Base-by-base conservation (phyloP, 371 early-diverging fungal genomes). In the Mucor saturninus region DNA sequence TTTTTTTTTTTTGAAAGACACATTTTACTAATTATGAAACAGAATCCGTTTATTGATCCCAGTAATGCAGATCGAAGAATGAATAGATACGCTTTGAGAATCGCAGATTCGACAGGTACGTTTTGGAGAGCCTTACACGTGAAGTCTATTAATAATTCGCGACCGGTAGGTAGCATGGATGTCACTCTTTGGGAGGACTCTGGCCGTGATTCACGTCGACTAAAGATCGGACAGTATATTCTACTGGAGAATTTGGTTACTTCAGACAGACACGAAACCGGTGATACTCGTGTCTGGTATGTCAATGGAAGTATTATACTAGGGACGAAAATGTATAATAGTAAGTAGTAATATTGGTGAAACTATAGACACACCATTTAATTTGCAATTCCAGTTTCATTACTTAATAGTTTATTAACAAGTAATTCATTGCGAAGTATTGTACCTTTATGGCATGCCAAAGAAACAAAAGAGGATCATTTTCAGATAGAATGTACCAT, bases 131-230 rank as follows among this genome's bases (percentile, higher is more conserved):
- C 5, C 13, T n/a, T 30, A 50, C 62, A 56, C 48, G 54, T 62
- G 54, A 42, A 55, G 26, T 54, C 65, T 59, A 59, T 59, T 56
- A 49, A 39, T 61, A 54, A 21, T 55, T 28, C 55, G 29, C 21
- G 28, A 21, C 21, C 21, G 6, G 14, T 31, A 73, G 79, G 68
- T 5, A 64, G 61, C 21, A 73, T 72, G 31, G 76, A 80, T 48
- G 65, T 80, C 39, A 77, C 77, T 11, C 57, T 80, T 9, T 80
- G 80, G 79, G 79, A 76, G 37, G 59, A 70, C 30, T 62, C 69
- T 9, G 79, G 79, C 2, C 65, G 62, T 45, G 58, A 54, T 56
- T 63, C 71, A 39, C 50, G 67, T 5, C 51, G 58, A 39, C 42
- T 77, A n/a, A 69, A 68, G 46, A 54, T 66, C 8, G 77, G 77